Conservation (phyloP, 192 early-diverging fungal genomes). For the Rhizoclosmatium sp. region DNA sequence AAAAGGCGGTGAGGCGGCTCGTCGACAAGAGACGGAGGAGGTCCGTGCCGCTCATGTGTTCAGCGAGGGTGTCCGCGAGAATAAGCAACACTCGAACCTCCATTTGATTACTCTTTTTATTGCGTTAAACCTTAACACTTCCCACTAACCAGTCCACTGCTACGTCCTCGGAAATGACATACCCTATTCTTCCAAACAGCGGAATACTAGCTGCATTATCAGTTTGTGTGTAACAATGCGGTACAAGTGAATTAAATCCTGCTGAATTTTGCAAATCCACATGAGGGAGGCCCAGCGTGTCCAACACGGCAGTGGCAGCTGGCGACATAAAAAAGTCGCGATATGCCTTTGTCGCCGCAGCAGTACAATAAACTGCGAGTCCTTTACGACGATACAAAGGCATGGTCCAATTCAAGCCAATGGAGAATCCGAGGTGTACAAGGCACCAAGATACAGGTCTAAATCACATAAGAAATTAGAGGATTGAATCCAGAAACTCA, state of each 20-base stretch:
- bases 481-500: background rate
- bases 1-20: too few species aligned
- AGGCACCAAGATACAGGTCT: conserved; percentile 11
- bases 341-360: conserved; percentile 16
- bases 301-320: background rate
- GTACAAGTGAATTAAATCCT: background rate
- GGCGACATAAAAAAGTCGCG: conserved; percentile 5
- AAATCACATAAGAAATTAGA: background rate
- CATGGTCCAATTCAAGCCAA: conserved; percentile 21
- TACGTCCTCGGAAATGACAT: background rate
- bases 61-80: too few species aligned
- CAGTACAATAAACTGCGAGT: conserved; percentile 2
- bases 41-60: too few species aligned
- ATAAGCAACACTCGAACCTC: too few species aligned
- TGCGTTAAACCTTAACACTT: background rate
- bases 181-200: conserved; percentile 8
- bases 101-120: too few species aligned
- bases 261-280: background rate
- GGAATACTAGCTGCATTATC: conserved; percentile 8
- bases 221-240: conserved; percentile 11
- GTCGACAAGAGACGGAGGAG: too few species aligned
- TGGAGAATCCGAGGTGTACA: conserved; percentile 7
- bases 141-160: conserved; percentile 13
- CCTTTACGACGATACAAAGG: conserved; percentile 5
- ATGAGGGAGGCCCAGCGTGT: background rate